These are phyloP conservation scores for Galerina marginata DNA, from an alignment of 768 basidiomycete species.

Conservation along the genomic window DNA sequence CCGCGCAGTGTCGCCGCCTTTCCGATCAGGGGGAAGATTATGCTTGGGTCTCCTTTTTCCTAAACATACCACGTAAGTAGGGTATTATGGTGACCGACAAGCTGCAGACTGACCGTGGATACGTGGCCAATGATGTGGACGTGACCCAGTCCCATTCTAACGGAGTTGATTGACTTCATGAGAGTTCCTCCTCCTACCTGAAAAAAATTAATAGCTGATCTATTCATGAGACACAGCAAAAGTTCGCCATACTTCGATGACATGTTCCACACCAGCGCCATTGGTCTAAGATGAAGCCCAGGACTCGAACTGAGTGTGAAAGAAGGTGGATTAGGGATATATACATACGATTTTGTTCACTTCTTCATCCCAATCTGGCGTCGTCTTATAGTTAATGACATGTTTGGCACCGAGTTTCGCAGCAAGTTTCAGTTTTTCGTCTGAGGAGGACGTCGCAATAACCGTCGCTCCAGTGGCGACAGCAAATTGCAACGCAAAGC, in stretches of 20 bases:
- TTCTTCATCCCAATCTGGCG: constrained; percentile 63
- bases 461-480: constrained; percentile 66
- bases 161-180: constrained; percentile 43
- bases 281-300: constrained; percentile 34
- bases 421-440: constrained; percentile 62
- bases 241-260: constrained; percentile 38
- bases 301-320: background rate
- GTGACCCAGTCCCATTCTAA: constrained; percentile 43
- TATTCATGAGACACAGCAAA: background rate
- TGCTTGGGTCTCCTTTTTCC: constrained; percentile 32
- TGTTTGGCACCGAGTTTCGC: constrained; percentile 57
- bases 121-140: constrained; percentile 59
- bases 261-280: constrained; percentile 43
- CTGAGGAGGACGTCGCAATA: constrained; percentile 71
- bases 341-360: constrained; percentile 46
- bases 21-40: constrained; percentile 39
- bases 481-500: constrained; percentile 66
- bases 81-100: background rate
- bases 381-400: constrained; percentile 66
- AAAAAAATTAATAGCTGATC: constrained; percentile 12
- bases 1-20: constrained; percentile 53
- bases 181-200: constrained; percentile 66
- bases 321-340: background rate
- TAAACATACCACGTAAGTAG: constrained; percentile 1
- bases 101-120: constrained; percentile 35